Evolutionary conservation across 2,329 filamentous ascomycete species (phyloP).

Genomic region (Zasmidium angulare): DNA sequence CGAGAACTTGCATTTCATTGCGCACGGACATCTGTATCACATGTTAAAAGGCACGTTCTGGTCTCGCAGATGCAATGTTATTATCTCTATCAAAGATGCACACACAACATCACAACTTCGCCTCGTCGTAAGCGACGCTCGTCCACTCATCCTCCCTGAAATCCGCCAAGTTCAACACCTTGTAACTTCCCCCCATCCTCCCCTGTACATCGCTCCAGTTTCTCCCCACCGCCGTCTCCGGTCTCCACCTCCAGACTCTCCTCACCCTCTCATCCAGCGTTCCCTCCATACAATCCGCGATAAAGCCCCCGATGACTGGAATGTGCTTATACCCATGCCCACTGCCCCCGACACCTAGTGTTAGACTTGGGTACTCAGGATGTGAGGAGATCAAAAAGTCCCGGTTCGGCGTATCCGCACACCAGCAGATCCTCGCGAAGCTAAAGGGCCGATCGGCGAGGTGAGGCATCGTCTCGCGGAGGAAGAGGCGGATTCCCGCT

Average conservation of each 20-base stretch:
- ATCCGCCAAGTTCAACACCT: conserved; percentile 51
- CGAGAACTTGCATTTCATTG: too few species aligned
- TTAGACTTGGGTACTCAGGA: conserved; percentile 41
- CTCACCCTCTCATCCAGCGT: conserved; percentile 44
- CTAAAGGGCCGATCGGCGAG: conserved; percentile 50
- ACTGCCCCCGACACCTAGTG: conserved; percentile 53
- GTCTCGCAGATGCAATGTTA: too few species aligned
- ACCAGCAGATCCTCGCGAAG: conserved; percentile 58
- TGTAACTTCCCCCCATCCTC: conserved; percentile 48
- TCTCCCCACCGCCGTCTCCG: conserved; percentile 48
- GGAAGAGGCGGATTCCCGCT: conserved; percentile 47
- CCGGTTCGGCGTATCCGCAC: conserved; percentile 56
- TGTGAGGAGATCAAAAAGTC: conserved; percentile 55
- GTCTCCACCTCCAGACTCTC: conserved; percentile 51
- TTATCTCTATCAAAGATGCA: not conserved
- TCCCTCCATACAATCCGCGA: conserved; percentile 50
- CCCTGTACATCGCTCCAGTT: conserved; percentile 52
- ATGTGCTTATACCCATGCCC: conserved; percentile 57
- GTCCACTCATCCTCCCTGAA: conserved; percentile 44
- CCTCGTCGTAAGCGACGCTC: conserved; percentile 3
- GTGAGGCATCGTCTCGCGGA: conserved; percentile 55
- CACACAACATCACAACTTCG: not conserved
- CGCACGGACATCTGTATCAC: too few species aligned
- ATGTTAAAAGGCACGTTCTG: too few species aligned
- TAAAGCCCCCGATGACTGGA: conserved; percentile 51